Evolutionary conservation across 805 yeast species (phyloP).

Genomic region (Vanderwaltozyma tropicalis): DNA sequence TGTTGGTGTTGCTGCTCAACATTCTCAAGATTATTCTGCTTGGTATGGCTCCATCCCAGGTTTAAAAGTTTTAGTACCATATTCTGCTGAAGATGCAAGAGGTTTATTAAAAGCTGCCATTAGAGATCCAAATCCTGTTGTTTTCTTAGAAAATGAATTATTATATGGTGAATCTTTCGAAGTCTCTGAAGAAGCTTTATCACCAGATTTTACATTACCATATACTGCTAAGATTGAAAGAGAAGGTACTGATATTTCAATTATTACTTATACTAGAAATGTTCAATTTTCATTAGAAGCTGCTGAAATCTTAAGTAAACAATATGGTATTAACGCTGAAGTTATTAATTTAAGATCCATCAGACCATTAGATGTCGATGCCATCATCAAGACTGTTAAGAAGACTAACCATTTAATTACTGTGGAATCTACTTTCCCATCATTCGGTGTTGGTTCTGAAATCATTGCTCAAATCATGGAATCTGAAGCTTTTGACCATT

Average conservation of each 20-base stretch:
- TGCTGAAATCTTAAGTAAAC: conserved; percentile 74
- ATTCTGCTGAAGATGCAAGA: conserved; percentile 89
- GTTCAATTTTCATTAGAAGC: conserved; percentile 80
- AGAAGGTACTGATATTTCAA: conserved; percentile 82
- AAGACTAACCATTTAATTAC: conserved; percentile 95
- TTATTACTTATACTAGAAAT: conserved; percentile 88
- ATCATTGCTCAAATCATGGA: conserved; percentile 97
- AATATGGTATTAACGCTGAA: conserved; percentile 83
- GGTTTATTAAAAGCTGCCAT: conserved; percentile 94
- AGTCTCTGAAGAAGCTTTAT: conserved; percentile 77
- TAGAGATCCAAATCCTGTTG: conserved; percentile 97
- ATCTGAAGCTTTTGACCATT: conserved; percentile 93
- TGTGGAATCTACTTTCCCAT: conserved; percentile 97
- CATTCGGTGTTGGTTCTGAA: conserved; percentile 97
- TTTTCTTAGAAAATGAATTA: conserved; percentile 91
- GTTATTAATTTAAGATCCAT: conserved; percentile 92
- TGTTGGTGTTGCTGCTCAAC: conserved; percentile 99
- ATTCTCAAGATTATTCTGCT: conserved; percentile 93
- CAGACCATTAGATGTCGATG: conserved; percentile 87
- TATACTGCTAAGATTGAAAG: conserved; percentile 90
- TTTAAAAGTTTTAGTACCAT: conserved; percentile 91
- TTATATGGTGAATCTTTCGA: conserved; percentile 87
- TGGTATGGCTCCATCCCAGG: conserved; percentile 99
- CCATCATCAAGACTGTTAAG: conserved; percentile 80
- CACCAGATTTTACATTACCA: conserved; percentile 84